phyloP scores from a whole-genome alignment of 176 grass and related monocot species.

The Triticum timopheevii region DNA sequence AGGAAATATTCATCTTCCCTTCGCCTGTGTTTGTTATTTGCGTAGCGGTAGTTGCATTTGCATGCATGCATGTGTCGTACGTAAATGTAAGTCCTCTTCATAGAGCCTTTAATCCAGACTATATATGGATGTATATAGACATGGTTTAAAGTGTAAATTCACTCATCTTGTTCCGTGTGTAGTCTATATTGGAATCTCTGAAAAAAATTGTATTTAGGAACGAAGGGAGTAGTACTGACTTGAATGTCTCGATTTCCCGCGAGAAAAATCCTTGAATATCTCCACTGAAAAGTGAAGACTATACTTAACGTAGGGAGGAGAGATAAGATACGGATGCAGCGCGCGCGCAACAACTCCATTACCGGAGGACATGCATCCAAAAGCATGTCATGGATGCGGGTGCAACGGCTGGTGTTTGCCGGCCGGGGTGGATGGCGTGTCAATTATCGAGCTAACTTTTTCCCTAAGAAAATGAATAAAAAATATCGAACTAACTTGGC shows the following conservation, averaged over 20 bases:
- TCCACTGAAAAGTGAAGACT: background rate
- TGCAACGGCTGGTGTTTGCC: background rate
- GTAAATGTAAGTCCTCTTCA: too few species aligned
- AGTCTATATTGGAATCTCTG: too few species aligned
- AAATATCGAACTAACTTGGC: too few species aligned
- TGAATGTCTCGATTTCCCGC: background rate
- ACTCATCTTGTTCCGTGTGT: too few species aligned
- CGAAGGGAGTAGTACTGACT: too few species aligned
- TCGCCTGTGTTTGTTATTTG: background rate
- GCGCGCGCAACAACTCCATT: conserved; percentile 34
- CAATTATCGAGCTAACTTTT: conserved; percentile 38
- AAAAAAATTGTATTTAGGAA: too few species aligned
- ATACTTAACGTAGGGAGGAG: background rate
- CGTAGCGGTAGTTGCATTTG: too few species aligned
- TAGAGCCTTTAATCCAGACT: too few species aligned
- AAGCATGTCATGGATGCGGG: background rate
- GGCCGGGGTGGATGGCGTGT: conserved; percentile 13
- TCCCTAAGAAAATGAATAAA: too few species aligned
- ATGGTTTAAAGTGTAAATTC: too few species aligned
- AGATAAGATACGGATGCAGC: too few species aligned
- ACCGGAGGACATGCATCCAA: background rate
- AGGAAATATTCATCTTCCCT: background rate
- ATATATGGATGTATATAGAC: too few species aligned
- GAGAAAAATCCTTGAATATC: background rate
- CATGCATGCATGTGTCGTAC: background rate